Evolutionary conservation across 2,329 filamentous ascomycete species (phyloP), one percentile per base, ranked within the genome.

Genomic region (Fusarium newnesense): DNA sequence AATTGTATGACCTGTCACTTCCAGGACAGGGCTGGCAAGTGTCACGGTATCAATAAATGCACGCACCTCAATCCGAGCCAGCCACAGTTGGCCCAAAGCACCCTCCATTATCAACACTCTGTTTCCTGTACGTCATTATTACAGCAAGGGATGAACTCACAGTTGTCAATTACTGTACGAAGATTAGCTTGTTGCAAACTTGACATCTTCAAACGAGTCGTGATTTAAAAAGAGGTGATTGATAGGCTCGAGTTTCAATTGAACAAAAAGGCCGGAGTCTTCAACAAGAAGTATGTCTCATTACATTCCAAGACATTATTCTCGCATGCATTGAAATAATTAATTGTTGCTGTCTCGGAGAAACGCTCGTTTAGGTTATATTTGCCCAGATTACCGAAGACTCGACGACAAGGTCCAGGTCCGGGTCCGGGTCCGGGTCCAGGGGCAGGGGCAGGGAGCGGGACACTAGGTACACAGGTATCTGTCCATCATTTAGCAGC

Each of bases 251-350:
- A 28, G 36, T 30, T 28, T 37, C 46, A 43, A 63, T 36, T 42
- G 24, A 43, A 24, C 32, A 24, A 60, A 49, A 44, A 46, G 26
- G 13, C 63, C 42, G 32, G 16, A 62, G 42, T 42, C 42, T 37
- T 61, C 49, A 44, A 64, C 64, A 64, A 64, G 53, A 74, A 70
- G 40, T 30, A 46, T 19, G 34, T 32, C 26, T 67, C 42, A 75
- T 66, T 67, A 42, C 62, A 52, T 67, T 64, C 64, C 56, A 42
- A 77, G 69, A 76, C 73, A 67, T 52, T 42, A 19, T 36, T 49
- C 39, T 64, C 30, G n/a, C 26, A 61, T 44, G 21, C 30, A 50
- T 57, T 9, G 28, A 58, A 58, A 36, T 58, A 26, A 42, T 42
- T 10, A 30, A 47, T 46, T 19, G 37, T 30, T 46, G 24, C 30